Conservation (phyloP, 306 rosid genomes). For the Benincasa hispida region DNA sequence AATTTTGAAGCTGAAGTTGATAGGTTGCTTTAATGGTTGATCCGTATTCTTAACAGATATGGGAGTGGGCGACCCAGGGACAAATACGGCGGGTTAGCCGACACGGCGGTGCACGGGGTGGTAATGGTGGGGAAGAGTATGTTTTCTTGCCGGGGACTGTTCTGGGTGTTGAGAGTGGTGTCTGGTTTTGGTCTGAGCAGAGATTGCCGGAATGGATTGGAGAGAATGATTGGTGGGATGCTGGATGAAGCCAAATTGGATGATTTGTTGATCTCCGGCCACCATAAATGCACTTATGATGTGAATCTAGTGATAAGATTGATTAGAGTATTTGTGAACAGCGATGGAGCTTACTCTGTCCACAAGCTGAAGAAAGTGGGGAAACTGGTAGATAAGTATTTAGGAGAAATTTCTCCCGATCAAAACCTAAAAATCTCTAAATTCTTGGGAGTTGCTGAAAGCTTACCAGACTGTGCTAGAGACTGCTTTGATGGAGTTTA, state of each 20-base stretch:
- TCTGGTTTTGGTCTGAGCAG: conserved; percentile 38
- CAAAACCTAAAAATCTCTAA: conserved; percentile 51
- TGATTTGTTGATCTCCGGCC: conserved; percentile 40
- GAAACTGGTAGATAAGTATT: conserved; percentile 45
- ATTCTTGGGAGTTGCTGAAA: conserved; percentile 55
- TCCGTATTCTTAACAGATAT: background rate
- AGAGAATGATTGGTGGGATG: conserved; percentile 56
- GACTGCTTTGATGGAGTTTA: conserved; percentile 53
- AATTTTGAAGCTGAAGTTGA: background rate
- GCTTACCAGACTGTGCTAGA: conserved; percentile 61
- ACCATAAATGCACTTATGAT: conserved; percentile 42
- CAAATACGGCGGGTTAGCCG: conserved; percentile 42
- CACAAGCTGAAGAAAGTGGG: conserved; percentile 54
- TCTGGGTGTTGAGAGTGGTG: conserved; percentile 49
- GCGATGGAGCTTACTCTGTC: conserved; percentile 10
- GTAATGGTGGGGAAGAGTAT: conserved; percentile 24
- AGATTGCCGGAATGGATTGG: conserved; percentile 38
- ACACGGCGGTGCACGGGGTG: conserved; percentile 51
- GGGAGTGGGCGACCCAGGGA: conserved; percentile 11
- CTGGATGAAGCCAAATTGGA: conserved; percentile 58
- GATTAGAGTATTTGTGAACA: conserved; percentile 32
- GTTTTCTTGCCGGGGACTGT: conserved; percentile 57
- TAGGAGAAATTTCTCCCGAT: conserved; percentile 65
- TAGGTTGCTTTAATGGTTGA: background rate
- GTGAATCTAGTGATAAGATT: conserved; percentile 56